phyloP scores from a whole-genome alignment of 2,329 filamentous ascomycete species.

The Cadophora malorum region DNA sequence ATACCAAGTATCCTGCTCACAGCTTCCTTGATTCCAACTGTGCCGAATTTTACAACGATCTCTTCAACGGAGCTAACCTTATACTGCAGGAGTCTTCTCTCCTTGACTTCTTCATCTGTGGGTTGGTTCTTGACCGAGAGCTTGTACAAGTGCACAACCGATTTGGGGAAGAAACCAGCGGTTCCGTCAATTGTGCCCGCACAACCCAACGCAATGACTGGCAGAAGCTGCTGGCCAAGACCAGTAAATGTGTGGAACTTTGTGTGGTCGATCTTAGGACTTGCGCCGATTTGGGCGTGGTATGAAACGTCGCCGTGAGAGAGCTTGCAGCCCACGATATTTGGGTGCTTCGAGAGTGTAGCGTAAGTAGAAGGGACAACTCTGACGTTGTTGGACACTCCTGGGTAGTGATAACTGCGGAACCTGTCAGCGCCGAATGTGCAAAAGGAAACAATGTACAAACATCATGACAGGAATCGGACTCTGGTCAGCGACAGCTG shows the following conservation, averaged over 20 bases:
- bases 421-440: background rate
- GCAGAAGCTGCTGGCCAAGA: constrained; percentile 69
- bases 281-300: constrained; percentile 65
- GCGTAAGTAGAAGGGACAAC: constrained; percentile 64
- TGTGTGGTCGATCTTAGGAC: constrained; percentile 63
- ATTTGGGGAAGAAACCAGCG: constrained; percentile 68
- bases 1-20: constrained; percentile 63
- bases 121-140: constrained; percentile 49
- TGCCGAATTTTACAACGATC: constrained; percentile 64
- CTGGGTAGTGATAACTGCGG: constrained; percentile 61
- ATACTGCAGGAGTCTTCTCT: constrained; percentile 64
- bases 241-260: constrained; percentile 69
- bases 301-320: constrained; percentile 72
- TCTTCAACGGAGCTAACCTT: constrained; percentile 67
- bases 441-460: constrained; percentile 25
- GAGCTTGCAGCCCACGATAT: constrained; percentile 74
- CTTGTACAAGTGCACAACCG: constrained; percentile 63
- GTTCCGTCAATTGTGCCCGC: constrained; percentile 72
- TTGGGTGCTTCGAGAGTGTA: constrained; percentile 63
- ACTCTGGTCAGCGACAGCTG: constrained; percentile 63
- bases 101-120: constrained; percentile 52
- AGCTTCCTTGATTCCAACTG: constrained; percentile 70
- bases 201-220: constrained; percentile 66
- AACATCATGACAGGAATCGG: constrained; percentile 66
- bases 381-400: constrained; percentile 69